These are phyloP conservation scores for Blastocystis sp. DNA, from an alignment of 352 stramenopile genomes.

Conservation along the genomic window DNA sequence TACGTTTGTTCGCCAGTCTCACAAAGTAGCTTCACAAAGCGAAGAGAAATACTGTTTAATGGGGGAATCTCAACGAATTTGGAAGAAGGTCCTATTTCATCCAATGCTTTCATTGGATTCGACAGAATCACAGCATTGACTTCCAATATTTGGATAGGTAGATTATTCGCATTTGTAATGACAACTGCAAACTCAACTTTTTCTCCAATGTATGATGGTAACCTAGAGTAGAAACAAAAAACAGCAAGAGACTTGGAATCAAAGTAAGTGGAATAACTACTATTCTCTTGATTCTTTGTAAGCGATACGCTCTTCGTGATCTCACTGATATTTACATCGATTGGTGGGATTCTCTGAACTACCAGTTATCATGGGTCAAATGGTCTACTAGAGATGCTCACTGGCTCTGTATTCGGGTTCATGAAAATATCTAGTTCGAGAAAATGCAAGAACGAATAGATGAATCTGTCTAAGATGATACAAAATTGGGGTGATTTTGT, in stretches of 20 bases:
- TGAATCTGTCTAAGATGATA: neutral
- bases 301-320: neutral
- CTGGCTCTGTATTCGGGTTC: neutral
- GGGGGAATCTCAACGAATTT: neutral
- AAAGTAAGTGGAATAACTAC: neutral
- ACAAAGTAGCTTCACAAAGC: neutral
- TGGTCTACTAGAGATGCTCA: neutral
- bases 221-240: neutral
- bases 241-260: neutral
- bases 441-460: neutral
- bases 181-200: neutral
- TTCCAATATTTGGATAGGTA: neutral
- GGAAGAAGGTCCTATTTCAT: neutral
- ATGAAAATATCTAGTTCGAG: neutral
- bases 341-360: neutral
- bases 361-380: neutral
- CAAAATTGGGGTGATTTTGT: neutral
- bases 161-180: neutral
- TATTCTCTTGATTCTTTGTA: neutral
- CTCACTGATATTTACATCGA: neutral
- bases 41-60: neutral
- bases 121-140: neutral
- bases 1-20: slow-evolving; percentile 1
- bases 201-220: neutral
- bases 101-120: neutral